These are phyloP conservation scores for Croton laevigatus DNA, from an alignment of 441 rosid species.

Conservation along the genomic window DNA sequence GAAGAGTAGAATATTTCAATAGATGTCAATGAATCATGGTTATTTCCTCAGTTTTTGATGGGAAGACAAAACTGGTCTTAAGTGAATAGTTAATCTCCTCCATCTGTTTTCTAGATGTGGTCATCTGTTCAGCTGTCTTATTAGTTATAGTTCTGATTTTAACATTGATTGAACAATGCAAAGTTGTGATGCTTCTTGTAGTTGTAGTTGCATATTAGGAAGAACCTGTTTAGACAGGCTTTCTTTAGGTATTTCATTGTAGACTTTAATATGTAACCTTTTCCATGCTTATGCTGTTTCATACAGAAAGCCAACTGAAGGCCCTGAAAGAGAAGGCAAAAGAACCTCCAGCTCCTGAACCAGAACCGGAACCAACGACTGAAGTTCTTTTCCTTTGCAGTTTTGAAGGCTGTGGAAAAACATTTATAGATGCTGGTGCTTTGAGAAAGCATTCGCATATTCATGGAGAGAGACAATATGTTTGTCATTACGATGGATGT, in stretches of 20 bases:
- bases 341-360: conserved; percentile 67
- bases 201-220: conserved; percentile 5
- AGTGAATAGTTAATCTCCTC: not conserved
- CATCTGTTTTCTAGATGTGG: not conserved
- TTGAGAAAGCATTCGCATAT: conserved; percentile 94
- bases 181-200: not conserved
- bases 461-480: conserved; percentile 91
- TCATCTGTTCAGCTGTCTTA: not conserved
- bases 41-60: not conserved
- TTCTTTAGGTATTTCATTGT: not conserved
- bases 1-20: not conserved
- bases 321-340: conserved; percentile 64
- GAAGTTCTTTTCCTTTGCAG: conserved; percentile 97
- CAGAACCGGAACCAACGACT: conserved; percentile 92
- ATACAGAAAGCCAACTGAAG: conserved; percentile 58
- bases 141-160: not conserved
- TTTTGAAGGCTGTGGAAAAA: conserved; percentile 93
- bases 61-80: not conserved
- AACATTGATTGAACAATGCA: not conserved
- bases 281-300: not conserved
- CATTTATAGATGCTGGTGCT: conserved; percentile 85
- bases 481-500: conserved; percentile 74
- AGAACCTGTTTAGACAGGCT: not conserved
- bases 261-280: conserved; percentile 5
- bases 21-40: not conserved